Conservation (phyloP, 805 yeast genomes). For the Yarrowia phangngaensis region DNA sequence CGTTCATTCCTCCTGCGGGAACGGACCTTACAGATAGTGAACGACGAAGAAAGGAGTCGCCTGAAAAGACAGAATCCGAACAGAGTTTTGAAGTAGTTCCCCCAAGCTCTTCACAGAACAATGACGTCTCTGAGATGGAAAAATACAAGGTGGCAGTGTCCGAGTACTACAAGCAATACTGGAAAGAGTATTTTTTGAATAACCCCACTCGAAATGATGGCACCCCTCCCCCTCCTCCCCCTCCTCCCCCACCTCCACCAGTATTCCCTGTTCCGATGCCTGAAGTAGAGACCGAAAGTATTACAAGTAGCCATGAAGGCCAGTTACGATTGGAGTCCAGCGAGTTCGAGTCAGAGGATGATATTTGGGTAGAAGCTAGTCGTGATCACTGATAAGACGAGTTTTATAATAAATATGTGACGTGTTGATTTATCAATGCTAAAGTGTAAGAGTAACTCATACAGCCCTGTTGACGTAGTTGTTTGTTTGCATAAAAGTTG, state of each 20-base stretch:
- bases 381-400: background rate
- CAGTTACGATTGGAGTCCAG: conserved; percentile 15
- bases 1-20: conserved; percentile 21
- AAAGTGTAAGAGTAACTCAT: too few species aligned
- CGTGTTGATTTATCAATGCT: too few species aligned
- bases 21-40: conserved; percentile 11
- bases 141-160: conserved; percentile 21
- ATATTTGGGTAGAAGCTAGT: conserved; percentile 21
- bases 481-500: too few species aligned
- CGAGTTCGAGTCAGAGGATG: conserved; percentile 24
- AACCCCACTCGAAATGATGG: conserved; percentile 1
- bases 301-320: background rate
- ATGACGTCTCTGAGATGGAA: conserved; percentile 5
- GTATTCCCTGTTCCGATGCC: conserved; percentile 11
- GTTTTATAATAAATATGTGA: too few species aligned
- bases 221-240: background rate
- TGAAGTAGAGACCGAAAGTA: background rate
- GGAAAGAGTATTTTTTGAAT: conserved; percentile 24
- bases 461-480: too few species aligned
- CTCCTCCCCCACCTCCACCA: conserved; percentile 8
- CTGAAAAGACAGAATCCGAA: too few species aligned
- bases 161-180: conserved; percentile 26
- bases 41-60: conserved; percentile 1
- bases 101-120: too few species aligned
- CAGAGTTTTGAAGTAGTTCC: too few species aligned